Conservation (phyloP, 768 basidiomycete species). For the Russula compacta region DNA sequence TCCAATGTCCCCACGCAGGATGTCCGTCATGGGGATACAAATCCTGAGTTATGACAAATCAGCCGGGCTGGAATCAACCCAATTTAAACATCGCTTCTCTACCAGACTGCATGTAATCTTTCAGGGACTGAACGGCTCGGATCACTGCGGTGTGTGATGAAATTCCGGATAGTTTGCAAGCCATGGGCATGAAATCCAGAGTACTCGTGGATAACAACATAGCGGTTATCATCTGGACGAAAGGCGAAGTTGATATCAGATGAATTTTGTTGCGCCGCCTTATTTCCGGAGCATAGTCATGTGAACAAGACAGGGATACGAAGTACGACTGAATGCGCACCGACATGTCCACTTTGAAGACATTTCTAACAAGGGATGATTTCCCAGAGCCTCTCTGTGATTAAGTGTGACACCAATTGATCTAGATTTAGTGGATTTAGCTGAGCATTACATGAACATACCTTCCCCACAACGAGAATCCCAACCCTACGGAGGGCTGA, state of each 20-base stretch:
- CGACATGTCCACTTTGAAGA: not conserved
- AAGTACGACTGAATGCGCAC: not conserved
- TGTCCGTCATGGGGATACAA: not conserved
- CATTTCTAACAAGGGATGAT: not conserved
- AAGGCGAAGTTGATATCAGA: not conserved
- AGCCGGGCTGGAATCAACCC: not conserved
- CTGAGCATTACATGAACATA: not conserved
- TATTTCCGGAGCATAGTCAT: not conserved
- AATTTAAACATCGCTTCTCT: not conserved
- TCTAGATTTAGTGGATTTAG: too few relatives aligned
- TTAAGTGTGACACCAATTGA: not conserved
- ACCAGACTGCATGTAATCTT: conserved; percentile 5
- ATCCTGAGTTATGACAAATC: not conserved
- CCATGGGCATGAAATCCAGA: not conserved
- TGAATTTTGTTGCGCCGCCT: not conserved
- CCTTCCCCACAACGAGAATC: conserved; percentile 3
- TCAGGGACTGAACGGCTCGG: not conserved
- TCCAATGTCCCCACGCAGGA: not conserved
- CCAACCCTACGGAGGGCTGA: not conserved
- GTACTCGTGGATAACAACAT: not conserved
- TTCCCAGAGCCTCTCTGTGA: conserved; percentile 3
- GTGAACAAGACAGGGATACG: not conserved
- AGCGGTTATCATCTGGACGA: not conserved
- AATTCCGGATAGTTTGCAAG: not conserved
- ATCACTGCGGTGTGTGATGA: not conserved